A percentile compares a stretch with the other conserved stretches of the same genome.
These are phyloP conservation scores for Furcasterigmium sp. DNA, from an alignment of 2,329 filamentous ascomycete genomes.

Conservation along the genomic window DNA sequence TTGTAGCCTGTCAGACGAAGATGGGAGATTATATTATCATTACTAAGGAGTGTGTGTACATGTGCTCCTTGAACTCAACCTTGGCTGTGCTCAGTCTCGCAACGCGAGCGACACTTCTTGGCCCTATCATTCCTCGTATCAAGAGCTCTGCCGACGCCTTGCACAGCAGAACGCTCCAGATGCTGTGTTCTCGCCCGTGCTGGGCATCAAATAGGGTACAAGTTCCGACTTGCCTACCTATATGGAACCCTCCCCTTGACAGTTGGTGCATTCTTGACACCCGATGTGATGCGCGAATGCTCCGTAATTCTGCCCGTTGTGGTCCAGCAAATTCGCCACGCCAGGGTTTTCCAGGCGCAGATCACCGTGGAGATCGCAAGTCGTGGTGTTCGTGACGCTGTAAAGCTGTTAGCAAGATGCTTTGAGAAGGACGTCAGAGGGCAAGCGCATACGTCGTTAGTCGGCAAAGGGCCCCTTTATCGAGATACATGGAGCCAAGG, in stretches of 20 bases:
- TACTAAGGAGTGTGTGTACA: background rate
- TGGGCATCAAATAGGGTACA: too few relatives aligned
- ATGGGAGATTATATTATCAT: too few relatives aligned
- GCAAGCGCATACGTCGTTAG: background rate
- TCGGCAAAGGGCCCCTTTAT: constrained; percentile 2
- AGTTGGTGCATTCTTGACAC: constrained; percentile 3
- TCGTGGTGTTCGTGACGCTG: background rate
- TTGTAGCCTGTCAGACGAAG: too few relatives aligned
- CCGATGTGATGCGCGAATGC: background rate
- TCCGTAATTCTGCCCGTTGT: background rate
- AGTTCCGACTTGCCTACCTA: too few relatives aligned
- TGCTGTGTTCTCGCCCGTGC: too few relatives aligned
- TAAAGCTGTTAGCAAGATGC: background rate
- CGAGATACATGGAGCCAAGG: constrained; percentile 1
- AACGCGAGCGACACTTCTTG: too few relatives aligned
- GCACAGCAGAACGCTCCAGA: too few relatives aligned
- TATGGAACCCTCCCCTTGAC: constrained; percentile 1
- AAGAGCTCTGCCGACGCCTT: too few relatives aligned
- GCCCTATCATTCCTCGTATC: too few relatives aligned
- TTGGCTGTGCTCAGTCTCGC: constrained; percentile 1
- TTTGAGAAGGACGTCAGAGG: too few relatives aligned
- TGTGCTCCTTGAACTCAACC: background rate
- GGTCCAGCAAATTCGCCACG: background rate
- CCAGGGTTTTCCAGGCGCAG: constrained; percentile 3
- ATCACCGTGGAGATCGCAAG: constrained; percentile 2